phyloP scores from a whole-genome alignment of 306 rosid genomes.

The Medicago arabica region DNA sequence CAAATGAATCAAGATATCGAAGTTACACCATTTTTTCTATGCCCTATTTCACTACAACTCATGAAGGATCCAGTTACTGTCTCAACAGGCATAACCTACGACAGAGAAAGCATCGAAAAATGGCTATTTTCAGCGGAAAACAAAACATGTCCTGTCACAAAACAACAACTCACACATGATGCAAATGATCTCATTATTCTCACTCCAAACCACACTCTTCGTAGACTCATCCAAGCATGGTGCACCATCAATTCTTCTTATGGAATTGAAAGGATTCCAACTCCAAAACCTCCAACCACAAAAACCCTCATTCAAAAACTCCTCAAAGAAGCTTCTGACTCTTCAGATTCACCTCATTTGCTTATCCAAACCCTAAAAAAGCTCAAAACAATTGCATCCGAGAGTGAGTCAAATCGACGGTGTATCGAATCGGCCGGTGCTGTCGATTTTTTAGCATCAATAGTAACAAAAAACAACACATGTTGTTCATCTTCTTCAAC shows the following conservation, averaged over 20 bases:
- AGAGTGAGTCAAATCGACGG: conserved; percentile 63
- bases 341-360: conserved; percentile 54
- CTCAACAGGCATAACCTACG: conserved; percentile 84
- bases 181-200: conserved; percentile 44
- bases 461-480: conserved; percentile 23
- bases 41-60: conserved; percentile 81
- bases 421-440: conserved; percentile 70
- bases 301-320: conserved; percentile 55
- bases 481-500: conserved; percentile 4
- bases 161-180: conserved; percentile 42
- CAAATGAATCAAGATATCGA: conserved; percentile 64
- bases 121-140: conserved; percentile 67
- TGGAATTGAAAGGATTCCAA: conserved; percentile 77
- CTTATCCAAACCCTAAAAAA: conserved; percentile 43
- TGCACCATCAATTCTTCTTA: conserved; percentile 77
- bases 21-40: conserved; percentile 69
- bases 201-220: conserved; percentile 88
- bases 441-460: conserved; percentile 57
- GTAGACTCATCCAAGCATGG: conserved; percentile 87
- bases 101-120: conserved; percentile 76
- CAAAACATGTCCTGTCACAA: conserved; percentile 74
- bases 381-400: conserved; percentile 67
- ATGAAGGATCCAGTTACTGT: conserved; percentile 91
- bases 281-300: conserved; percentile 73
- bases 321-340: conserved; percentile 52